phyloP scores from a whole-genome alignment of 2,329 filamentous ascomycete species.

The Aspergillus sp. region DNA sequence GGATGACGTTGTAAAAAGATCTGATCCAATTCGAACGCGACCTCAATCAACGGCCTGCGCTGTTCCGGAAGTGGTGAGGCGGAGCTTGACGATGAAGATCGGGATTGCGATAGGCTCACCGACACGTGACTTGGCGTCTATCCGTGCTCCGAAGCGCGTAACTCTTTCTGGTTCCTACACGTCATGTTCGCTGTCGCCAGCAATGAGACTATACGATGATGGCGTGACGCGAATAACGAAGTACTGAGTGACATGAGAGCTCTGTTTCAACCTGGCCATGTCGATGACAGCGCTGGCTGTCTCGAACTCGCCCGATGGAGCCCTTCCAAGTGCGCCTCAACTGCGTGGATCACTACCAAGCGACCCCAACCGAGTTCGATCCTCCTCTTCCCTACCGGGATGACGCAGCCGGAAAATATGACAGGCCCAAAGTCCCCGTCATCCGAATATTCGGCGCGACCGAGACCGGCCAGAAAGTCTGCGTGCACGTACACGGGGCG shows the following conservation, averaged over 20 bases:
- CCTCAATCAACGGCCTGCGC: background rate
- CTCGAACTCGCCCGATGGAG: constrained; percentile 53
- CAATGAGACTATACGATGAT: constrained; percentile 3
- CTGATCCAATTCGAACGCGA: background rate
- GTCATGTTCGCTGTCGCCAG: constrained; percentile 5
- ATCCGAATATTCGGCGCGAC: constrained; percentile 90
- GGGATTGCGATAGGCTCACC: constrained; percentile 7
- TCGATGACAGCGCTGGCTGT: constrained; percentile 23
- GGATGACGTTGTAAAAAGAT: background rate
- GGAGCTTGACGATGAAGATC: constrained; percentile 6
- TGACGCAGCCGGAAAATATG: constrained; percentile 57
- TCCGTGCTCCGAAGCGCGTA: constrained; percentile 21
- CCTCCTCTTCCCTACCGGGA: constrained; percentile 70
- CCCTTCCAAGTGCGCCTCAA: constrained; percentile 89
- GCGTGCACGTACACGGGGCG: constrained; percentile 90
- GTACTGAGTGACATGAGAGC: constrained; percentile 6
- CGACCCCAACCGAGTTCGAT: constrained; percentile 74
- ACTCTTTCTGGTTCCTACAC: constrained; percentile 9
- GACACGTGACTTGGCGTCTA: constrained; percentile 32
- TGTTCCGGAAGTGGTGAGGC: background rate
- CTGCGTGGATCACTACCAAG: constrained; percentile 93
- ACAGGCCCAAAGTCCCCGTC: constrained; percentile 74
- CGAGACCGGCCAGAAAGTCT: constrained; percentile 92
- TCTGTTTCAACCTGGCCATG: constrained; percentile 16
- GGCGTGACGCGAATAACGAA: background rate